Evolutionary conservation across 495 filamentous ascomycete genomes (phyloP).

Genomic region (Friedmanniomyces endolithicus): DNA sequence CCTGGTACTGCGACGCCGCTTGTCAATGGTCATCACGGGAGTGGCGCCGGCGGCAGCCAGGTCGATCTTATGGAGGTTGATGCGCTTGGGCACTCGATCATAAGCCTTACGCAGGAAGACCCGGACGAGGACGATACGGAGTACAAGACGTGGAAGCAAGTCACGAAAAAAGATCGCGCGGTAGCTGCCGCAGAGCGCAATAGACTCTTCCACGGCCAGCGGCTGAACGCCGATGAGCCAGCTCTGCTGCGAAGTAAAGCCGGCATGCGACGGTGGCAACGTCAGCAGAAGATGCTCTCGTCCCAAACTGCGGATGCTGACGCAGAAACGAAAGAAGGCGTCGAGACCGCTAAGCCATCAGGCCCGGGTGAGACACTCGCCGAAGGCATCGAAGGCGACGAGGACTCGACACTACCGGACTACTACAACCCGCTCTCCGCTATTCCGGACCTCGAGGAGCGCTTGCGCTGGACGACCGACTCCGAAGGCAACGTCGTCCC

Average conservation of each 20-base stretch:
- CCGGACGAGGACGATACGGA: slow-evolving; percentile 68
- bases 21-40: slow-evolving; percentile 52
- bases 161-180: slow-evolving; percentile 94
- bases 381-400: slow-evolving; percentile 81
- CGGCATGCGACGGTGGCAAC: slow-evolving; percentile 71
- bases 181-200: slow-evolving; percentile 66
- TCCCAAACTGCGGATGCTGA: slow-evolving; percentile 34
- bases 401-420: slow-evolving; percentile 68
- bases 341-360: slow-evolving; percentile 36
- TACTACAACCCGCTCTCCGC: slow-evolving; percentile 83
- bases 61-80: slow-evolving; percentile 76
- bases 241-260: slow-evolving; percentile 67
- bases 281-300: slow-evolving; percentile 53
- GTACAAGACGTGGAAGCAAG: slow-evolving; percentile 96
- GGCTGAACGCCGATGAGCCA: slow-evolving; percentile 74
- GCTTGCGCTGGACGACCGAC: slow-evolving; percentile 77
- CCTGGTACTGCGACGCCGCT: slow-evolving; percentile 65
- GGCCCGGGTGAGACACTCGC: slow-evolving; percentile 60
- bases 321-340: slow-evolving; percentile 30
- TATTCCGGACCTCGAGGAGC: slow-evolving; percentile 69
- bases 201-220: slow-evolving; percentile 71
- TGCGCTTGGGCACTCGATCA: slow-evolving; percentile 37
- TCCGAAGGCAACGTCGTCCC: slow-evolving; percentile 74
- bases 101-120: slow-evolving; percentile 30
- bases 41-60: slow-evolving; percentile 48